A percentile compares a stretch with the other conserved stretches of the same genome.
Conservation (phyloP, 2,329 filamentous ascomycete genomes). For the Atkinsonella hypoxylon region DNA sequence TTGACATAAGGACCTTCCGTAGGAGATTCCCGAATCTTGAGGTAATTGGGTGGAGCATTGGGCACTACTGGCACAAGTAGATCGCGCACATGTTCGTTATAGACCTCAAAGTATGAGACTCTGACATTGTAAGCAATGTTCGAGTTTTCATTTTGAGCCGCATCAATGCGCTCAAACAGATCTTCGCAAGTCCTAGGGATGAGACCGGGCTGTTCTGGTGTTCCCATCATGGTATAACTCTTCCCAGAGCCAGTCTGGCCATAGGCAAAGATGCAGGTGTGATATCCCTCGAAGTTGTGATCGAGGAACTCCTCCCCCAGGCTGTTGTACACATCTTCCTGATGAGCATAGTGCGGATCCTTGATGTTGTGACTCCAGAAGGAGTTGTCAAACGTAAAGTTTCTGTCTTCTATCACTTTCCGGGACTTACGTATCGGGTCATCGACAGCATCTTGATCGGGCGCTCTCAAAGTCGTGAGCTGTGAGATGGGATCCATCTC, state of each 20-base stretch:
- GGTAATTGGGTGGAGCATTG: constrained; percentile 72
- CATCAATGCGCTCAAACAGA: constrained; percentile 84
- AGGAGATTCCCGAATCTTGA: constrained; percentile 93
- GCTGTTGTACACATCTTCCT: constrained; percentile 88
- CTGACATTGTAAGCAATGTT: constrained; percentile 96
- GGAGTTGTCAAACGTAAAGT: constrained; percentile 92
- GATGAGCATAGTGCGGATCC: constrained; percentile 79
- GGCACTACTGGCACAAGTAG: constrained; percentile 63
- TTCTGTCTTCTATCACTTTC: constrained; percentile 74
- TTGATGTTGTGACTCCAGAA: constrained; percentile 86
- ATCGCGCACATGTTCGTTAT: constrained; percentile 97
- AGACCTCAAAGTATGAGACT: constrained; percentile 97
- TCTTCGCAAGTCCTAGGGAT: constrained; percentile 95
- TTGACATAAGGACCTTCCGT: constrained; percentile 95
- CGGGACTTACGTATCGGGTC: constrained; percentile 49
- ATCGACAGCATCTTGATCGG: constrained; percentile 36
- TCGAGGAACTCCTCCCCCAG: constrained; percentile 95
- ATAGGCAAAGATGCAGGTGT: constrained; percentile 98
- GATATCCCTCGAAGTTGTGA: constrained; percentile 98
- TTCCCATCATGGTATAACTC: constrained; percentile 97
- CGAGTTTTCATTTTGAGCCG: constrained; percentile 62
- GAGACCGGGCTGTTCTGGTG: constrained; percentile 69
- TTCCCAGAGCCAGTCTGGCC: constrained; percentile 96
- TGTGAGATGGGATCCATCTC: constrained; percentile 84
- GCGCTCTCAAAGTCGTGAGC: constrained; percentile 67